Percentiles rank a stretch among this genome's conserved stretches.
These are phyloP conservation scores for Comarum palustre DNA, from an alignment of 306 rosid species.

Conservation along the genomic window DNA sequence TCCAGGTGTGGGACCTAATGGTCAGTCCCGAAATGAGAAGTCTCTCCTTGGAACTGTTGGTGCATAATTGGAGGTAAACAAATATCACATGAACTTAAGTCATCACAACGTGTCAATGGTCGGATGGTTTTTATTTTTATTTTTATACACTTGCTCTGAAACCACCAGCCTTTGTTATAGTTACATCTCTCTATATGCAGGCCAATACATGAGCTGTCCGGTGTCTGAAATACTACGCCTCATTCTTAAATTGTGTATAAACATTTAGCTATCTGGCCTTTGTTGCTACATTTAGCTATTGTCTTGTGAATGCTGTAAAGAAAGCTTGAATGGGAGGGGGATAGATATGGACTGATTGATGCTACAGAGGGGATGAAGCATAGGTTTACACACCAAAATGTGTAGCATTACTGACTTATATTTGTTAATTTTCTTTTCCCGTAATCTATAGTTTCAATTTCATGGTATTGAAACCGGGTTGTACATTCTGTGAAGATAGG, in stretches of 20 bases:
- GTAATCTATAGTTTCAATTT: background rate
- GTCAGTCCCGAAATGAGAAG: conserved; percentile 59
- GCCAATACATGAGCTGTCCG: background rate
- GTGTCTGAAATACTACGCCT: background rate
- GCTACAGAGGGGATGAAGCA: background rate
- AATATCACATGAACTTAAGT: background rate
- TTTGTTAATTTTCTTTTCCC: background rate
- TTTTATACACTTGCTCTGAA: background rate
- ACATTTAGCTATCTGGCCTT: background rate
- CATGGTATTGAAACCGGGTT: background rate
- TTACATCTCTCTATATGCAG: background rate
- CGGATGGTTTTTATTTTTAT: background rate
- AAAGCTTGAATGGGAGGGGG: background rate
- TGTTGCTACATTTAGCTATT: too few relatives aligned
- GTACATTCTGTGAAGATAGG: background rate
- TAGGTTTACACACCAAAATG: background rate
- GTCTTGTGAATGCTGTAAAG: background rate
- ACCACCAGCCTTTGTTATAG: background rate
- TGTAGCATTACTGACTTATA: background rate
- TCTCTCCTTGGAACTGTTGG: conserved; percentile 73
- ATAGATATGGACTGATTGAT: background rate
- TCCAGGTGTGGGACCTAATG: conserved; percentile 48
- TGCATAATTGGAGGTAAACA: conserved; percentile 53
- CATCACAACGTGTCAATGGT: background rate
- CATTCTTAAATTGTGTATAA: background rate